phyloP scores from a whole-genome alignment of 352 stramenopile species.

The Halophytophthora polymorphica region DNA sequence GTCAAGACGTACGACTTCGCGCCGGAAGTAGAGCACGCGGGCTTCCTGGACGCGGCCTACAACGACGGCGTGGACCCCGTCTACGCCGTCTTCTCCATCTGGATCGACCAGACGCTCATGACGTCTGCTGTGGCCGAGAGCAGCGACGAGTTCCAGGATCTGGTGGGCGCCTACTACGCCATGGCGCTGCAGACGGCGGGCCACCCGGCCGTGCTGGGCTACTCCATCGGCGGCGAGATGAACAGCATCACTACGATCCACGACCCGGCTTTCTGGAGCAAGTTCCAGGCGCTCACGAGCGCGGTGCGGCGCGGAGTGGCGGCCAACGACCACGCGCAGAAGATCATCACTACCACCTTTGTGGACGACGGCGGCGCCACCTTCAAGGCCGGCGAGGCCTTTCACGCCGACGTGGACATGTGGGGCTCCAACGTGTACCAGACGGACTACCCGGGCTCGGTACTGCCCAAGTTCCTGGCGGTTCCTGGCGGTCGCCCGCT shows the following conservation, averaged over 20 bases:
- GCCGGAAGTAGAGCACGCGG: conserved; percentile 39
- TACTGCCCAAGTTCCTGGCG: conserved; percentile 50
- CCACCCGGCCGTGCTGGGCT: conserved; percentile 61
- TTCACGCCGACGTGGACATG: conserved; percentile 56
- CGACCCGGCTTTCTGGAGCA: conserved; percentile 56
- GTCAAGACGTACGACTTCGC: conserved; percentile 77
- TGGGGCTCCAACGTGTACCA: conserved; percentile 78
- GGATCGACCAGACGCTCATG: conserved; percentile 67
- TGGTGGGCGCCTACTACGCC: conserved; percentile 53
- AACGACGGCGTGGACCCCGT: conserved; percentile 53
- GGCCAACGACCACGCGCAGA: conserved; percentile 40
- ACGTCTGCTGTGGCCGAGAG: conserved; percentile 18
- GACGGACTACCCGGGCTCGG: conserved; percentile 48
- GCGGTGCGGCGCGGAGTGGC: conserved; percentile 51
- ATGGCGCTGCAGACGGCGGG: conserved; percentile 54
- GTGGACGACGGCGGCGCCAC: conserved; percentile 55
- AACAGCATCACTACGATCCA: conserved; percentile 61
- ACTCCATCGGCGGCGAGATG: conserved; percentile 76
- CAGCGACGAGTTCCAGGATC: conserved; percentile 36
- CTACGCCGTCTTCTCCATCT: conserved; percentile 73
- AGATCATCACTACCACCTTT: conserved; percentile 81
- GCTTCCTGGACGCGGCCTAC: conserved; percentile 60
- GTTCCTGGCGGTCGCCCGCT: conserved; percentile 43
- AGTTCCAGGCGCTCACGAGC: conserved; percentile 46
- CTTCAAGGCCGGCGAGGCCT: conserved; percentile 42